Conservation (phyloP, 2,329 filamentous ascomycete species). For the Waltergamsia citrina region DNA sequence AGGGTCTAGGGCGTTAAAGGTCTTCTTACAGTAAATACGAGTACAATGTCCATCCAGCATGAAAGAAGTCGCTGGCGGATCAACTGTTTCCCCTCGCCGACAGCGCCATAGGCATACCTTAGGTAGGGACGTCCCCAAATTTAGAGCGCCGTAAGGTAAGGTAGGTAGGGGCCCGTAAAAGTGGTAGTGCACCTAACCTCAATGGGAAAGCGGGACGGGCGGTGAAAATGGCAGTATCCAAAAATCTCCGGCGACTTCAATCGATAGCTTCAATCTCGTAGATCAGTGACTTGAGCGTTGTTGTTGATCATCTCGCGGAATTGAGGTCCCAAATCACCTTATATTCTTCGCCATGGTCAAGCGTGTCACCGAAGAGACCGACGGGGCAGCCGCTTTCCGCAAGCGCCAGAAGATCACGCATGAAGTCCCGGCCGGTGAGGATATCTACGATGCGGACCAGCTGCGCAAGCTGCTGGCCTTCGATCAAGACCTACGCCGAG, state of each 20-base stretch:
- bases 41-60: no score
- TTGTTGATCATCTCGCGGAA: not conserved
- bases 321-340: no score
- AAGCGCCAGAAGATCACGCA: conserved; percentile 49
- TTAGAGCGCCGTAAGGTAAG: no score
- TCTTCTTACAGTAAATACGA: no score
- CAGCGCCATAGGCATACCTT: no score
- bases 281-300: no score
- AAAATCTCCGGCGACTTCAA: conserved; percentile 17
- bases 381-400: conserved; percentile 29
- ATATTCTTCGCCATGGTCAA: conserved; percentile 30
- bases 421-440: conserved; percentile 48
- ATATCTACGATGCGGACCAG: conserved; percentile 55
- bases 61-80: no score
- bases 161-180: no score
- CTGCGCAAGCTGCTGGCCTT: conserved; percentile 61
- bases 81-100: no score
- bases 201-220: conserved; percentile 16
- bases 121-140: no score
- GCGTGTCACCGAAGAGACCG: conserved; percentile 22
- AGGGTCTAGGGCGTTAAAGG: no score
- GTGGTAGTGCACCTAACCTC: conserved; percentile 5
- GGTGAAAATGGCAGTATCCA: conserved; percentile 24
- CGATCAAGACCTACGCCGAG: conserved; percentile 57
- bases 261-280: not conserved